Conservation (phyloP, 1,284 basidiomycete genomes). For the Tilletia walkeri region DNA sequence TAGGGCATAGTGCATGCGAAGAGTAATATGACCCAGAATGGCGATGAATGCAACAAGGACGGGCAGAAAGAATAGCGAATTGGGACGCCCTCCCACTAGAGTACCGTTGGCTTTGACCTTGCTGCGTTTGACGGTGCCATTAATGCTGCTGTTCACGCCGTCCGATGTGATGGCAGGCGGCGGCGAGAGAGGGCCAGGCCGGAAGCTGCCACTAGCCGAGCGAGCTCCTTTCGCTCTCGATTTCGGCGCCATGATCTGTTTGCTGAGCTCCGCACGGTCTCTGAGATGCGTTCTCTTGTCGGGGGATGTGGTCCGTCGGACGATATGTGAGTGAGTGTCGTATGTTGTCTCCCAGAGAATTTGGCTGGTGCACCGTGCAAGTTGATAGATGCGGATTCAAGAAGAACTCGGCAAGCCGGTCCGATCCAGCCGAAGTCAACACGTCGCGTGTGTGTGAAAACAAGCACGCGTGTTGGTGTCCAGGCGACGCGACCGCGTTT, state of each 20-base stretch:
- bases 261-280: no score
- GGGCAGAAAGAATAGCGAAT: constrained; percentile 22
- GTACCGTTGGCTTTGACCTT: not conserved
- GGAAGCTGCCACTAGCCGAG: constrained; percentile 12
- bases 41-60: constrained; percentile 28
- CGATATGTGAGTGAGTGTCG: no score
- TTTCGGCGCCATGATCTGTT: not conserved
- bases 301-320: no score
- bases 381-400: no score
- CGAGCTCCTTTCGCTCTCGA: constrained; percentile 10
- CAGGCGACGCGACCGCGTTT: not conserved
- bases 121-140: not conserved
- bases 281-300: no score
- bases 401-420: constrained; percentile 11
- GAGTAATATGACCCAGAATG: constrained; percentile 32
- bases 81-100: not conserved
- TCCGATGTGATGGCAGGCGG: not conserved
- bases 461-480: not conserved
- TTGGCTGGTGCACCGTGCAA: no score
- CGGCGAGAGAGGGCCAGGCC: not conserved
- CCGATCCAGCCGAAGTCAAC: not conserved
- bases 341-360: no score
- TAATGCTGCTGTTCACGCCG: not conserved
- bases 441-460: not conserved
- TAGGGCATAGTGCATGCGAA: constrained; percentile 48